phyloP scores from a whole-genome alignment of 768 basidiomycete species.

The Mycena alexandri region DNA sequence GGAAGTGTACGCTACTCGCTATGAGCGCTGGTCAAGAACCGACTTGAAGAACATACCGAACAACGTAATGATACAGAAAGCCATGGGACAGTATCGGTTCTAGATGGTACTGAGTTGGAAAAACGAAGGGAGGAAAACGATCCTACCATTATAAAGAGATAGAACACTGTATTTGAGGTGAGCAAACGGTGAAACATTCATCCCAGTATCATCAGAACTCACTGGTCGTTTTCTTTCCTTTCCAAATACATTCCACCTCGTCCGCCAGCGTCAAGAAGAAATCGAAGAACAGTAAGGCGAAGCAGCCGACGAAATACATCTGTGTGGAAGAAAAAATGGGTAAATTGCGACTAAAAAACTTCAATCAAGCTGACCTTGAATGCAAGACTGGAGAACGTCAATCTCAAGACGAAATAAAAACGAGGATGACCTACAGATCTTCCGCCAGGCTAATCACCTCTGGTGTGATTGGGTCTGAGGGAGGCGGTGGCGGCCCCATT shows the following conservation, averaged over 20 bases:
- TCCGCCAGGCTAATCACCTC: slow-evolving; percentile 28
- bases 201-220: not conserved
- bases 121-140: not conserved
- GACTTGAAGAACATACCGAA: slow-evolving; percentile 37
- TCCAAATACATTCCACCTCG: slow-evolving; percentile 43
- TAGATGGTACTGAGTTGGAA: not conserved
- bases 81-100: slow-evolving; percentile 46
- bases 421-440: slow-evolving; percentile 28
- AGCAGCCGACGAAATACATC: slow-evolving; percentile 41
- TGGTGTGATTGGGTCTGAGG: slow-evolving; percentile 17
- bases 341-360: too few species aligned
- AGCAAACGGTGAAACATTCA: not conserved
- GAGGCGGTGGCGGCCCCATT: not conserved
- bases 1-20: slow-evolving; percentile 42
- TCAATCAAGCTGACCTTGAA: slow-evolving; percentile 19
- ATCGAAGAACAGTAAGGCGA: slow-evolving; percentile 42
- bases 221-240: slow-evolving; percentile 37
- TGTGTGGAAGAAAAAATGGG: slow-evolving; percentile 7
- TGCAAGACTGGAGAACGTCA: slow-evolving; percentile 16
- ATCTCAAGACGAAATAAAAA: not conserved
- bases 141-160: slow-evolving; percentile 36
- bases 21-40: not conserved
- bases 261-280: slow-evolving; percentile 40
- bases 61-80: slow-evolving; percentile 44
- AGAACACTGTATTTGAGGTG: slow-evolving; percentile 27